Evolutionary conservation across 192 early-diverging fungal genomes (phyloP), one percentile per base, ranked within the genome.

Genomic region (Physocladia obscura): DNA sequence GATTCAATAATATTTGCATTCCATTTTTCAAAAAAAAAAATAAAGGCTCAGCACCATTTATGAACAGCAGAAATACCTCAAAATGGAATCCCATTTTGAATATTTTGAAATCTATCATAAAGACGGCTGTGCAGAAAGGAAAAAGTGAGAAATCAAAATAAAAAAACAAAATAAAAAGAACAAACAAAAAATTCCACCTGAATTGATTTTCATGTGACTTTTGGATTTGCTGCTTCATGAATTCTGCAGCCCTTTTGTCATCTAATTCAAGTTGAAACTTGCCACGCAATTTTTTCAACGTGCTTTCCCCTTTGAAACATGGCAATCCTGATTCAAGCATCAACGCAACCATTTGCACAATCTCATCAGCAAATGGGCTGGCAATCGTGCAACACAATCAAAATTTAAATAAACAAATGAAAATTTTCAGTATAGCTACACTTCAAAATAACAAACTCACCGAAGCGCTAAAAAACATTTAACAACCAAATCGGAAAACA

Each of bases 291-390:
- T 93, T 94, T 32, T 77, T 79, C 65, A 96, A 84, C 2, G 97
- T 98, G 22, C 72, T 56, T 65, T 99, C 94, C 32, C 77, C 74
- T 73, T 94, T 97, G 83, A 99, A 99, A 77, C 96, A 98, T 0
- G 97, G 97, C 57, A 99, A 75, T 1, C 95, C 95, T 17, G 96
- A 98, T 22, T 95, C 93, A 30, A 94, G 80, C 95, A 99, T 98
- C 54, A 98, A 76, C 1, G 82, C 71, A 19, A 99, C 94, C 69
- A 96, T 82, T 64, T 93, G 89, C 37, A 93, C 85, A 52, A 99
- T 93, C 70, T 92, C 80, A 38, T 96, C 95, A 0, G 96, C 94
- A 62, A 95, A 91, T 24, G 94, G 95, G 4, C 97, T 84, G 38
- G 38, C 26, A 6, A 64, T 4, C 60, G 30, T 35, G 58, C 21